Conservation (phyloP, 2,329 filamentous ascomycete genomes). For the Cladosporium colombiae region DNA sequence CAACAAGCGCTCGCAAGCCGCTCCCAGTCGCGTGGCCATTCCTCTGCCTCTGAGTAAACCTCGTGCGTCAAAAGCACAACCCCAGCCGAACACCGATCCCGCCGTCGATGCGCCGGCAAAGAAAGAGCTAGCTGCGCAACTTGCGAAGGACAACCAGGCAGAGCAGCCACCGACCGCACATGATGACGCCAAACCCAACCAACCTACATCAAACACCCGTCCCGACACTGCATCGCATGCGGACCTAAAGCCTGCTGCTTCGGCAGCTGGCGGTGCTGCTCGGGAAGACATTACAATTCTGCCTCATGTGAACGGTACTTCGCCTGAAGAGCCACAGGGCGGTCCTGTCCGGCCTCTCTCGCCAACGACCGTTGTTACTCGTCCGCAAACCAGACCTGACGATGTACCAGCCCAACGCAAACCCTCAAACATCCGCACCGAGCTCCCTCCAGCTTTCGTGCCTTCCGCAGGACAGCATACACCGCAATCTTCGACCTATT, state of each 20-base stretch:
- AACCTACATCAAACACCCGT: background rate
- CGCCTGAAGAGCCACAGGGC: background rate
- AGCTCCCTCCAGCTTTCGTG: constrained; percentile 36
- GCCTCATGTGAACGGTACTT: background rate
- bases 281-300: background rate
- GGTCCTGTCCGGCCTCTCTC: constrained; percentile 1
- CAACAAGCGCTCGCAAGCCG: constrained; percentile 24
- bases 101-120: constrained; percentile 2
- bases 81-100: background rate
- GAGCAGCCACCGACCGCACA: background rate
- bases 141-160: background rate
- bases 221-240: background rate
- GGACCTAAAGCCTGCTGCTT: background rate
- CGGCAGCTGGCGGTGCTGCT: background rate
- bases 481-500: constrained; percentile 28
- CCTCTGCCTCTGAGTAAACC: constrained; percentile 34
- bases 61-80: constrained; percentile 22
- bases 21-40: constrained; percentile 33
- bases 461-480: constrained; percentile 32
- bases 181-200: background rate
- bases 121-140: constrained; percentile 4
- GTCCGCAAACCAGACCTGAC: background rate
- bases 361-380: background rate
- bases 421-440: constrained; percentile 29
- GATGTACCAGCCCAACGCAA: constrained; percentile 24